Base-by-base conservation (phyloP, 2,329 filamentous ascomycete species). In the Phoma sp. region DNA sequence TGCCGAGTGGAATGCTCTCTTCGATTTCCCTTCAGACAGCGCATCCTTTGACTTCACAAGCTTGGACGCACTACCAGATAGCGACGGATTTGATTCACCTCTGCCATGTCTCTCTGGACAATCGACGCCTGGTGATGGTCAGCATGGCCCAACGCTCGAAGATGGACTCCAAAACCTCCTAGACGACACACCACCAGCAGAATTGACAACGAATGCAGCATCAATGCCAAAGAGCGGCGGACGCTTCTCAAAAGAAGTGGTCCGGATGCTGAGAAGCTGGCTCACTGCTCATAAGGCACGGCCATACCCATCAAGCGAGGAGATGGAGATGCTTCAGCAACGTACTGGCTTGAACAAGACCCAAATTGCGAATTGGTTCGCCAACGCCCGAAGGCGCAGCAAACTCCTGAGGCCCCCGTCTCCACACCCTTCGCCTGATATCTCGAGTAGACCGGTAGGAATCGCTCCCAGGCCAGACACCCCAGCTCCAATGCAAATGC, bases 291-390 rank as follows among this genome's bases (percentile, higher is more conserved):
- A 69, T 38, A 57, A 59, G 12, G 42, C 56, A 6, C 55, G 65
- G 37, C 66, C 66, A 6, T 69, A 69, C 21, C 66, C 66, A 1
- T 60, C 46, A 14, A 62, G 62, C 6, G 51, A 61, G 11, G 64
- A 70, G 25, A 61, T 66, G 53, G 30, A 48, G 3, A 26, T 56
- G 4, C 53, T 70, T 2, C 56, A 65, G 21, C 50, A 53, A 4
- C 55, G 60, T 0, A 69, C 66, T 20, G 67, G 66, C 1, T 37
- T 70, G 10, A 69, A 64, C 37, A 64, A 59, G 29, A 59, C 59
- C 1, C 67, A 70, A 12, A 60, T 70, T 2, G 53, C 60, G 4
- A 70, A 67, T 7, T 70, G 67, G 67, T 68, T 70, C 17, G 66
- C 66, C 5, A 70, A 70, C 28, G 63, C 67, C 2, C 60, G 66